Evolutionary conservation across 805 yeast genomes (phyloP).

Genomic region (Cyberlindnera sargentensis): DNA sequence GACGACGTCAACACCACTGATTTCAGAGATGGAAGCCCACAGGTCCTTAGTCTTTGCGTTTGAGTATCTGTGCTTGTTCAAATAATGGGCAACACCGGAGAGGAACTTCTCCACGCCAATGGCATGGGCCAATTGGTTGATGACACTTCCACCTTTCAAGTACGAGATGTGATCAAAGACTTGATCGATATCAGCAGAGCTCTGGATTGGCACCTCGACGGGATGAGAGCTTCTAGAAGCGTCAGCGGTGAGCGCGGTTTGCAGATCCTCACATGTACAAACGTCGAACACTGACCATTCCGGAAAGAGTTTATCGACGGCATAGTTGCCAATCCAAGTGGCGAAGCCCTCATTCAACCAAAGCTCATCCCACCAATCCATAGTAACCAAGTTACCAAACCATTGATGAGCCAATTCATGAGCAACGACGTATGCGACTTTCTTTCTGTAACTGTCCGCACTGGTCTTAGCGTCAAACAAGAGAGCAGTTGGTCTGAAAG

Average conservation of each 20-base stretch:
- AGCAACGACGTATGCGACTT: constrained; percentile 79
- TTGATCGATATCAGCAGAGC: constrained; percentile 74
- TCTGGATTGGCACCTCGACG: constrained; percentile 72
- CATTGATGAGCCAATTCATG: constrained; percentile 90
- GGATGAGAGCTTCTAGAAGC: constrained; percentile 79
- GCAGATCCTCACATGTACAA: constrained; percentile 65
- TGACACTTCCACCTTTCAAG: constrained; percentile 71
- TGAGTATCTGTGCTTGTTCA: constrained; percentile 67
- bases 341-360: constrained; percentile 90
- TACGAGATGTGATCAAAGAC: constrained; percentile 81
- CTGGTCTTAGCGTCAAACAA: constrained; percentile 64
- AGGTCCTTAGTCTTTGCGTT: constrained; percentile 70
- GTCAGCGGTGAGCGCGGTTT: constrained; percentile 66
- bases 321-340: constrained; percentile 84
- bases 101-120: constrained; percentile 68
- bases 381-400: constrained; percentile 85
- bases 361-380: constrained; percentile 90
- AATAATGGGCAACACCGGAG: constrained; percentile 70
- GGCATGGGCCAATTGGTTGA: constrained; percentile 71
- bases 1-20: constrained; percentile 63
- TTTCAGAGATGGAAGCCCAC: constrained; percentile 64
- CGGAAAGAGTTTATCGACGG: constrained; percentile 65
- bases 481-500: constrained; percentile 74
- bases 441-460: constrained; percentile 51
- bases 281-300: constrained; percentile 82